phyloP scores from a whole-genome alignment of 495 filamentous ascomycete species.

The Talaromyces trachyspermus region DNA sequence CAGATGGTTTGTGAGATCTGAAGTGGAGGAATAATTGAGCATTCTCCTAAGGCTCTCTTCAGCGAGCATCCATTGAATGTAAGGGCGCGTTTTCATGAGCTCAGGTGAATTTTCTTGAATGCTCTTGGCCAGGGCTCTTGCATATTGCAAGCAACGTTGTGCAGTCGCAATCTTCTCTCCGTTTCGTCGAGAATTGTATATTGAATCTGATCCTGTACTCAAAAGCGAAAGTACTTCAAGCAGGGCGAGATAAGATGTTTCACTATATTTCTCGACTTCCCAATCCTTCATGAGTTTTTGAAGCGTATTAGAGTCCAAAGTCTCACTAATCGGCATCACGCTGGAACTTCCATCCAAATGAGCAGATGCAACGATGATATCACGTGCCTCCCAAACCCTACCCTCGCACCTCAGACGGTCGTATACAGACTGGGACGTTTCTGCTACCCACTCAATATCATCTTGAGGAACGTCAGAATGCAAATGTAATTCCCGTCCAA shows the following conservation, averaged over 20 bases:
- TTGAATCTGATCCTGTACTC: not conserved
- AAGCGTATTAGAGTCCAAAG: not conserved
- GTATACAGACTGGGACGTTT: not conserved
- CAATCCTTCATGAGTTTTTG: not conserved
- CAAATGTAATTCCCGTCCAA: not conserved
- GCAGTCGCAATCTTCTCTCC: not conserved
- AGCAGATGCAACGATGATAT: not conserved
- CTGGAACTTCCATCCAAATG: not conserved
- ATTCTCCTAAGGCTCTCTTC: constrained; percentile 8
- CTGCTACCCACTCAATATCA: not conserved
- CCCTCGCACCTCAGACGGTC: not conserved
- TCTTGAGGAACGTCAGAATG: not conserved
- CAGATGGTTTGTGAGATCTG: not conserved
- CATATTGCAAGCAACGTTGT: not conserved
- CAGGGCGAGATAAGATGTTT: not conserved
- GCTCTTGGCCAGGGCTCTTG: not conserved
- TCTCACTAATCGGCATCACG: not conserved
- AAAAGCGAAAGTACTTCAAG: not conserved
- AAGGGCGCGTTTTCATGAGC: constrained; percentile 7
- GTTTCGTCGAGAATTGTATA: not conserved
- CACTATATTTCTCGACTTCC: constrained; percentile 2
- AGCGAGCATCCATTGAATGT: constrained; percentile 12
- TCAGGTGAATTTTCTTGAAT: constrained; percentile 4
- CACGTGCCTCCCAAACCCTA: not conserved
- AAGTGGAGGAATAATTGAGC: not conserved